phyloP scores from a whole-genome alignment of 805 yeast genomes.

The Kodamaea hsintzibuensis region DNA sequence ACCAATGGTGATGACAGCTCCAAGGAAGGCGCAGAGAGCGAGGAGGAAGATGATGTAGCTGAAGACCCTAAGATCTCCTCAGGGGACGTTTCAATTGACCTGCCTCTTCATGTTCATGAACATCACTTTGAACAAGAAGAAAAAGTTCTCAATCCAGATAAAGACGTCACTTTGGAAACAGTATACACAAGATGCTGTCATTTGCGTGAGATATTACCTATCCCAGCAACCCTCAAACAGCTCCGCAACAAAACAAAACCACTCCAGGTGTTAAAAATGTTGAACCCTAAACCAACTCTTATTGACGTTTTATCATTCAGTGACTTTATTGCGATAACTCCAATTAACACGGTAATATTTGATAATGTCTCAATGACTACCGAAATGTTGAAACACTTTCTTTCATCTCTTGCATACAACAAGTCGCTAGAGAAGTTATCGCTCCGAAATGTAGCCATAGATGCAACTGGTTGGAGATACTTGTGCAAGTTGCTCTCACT shows the following conservation, averaged over 20 bases:
- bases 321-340: conserved; percentile 57
- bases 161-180: conserved; percentile 35
- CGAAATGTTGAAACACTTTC: conserved; percentile 52
- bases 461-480: conserved; percentile 50
- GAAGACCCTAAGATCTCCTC: conserved; percentile 3
- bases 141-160: neutral
- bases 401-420: conserved; percentile 47
- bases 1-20: conserved; percentile 6
- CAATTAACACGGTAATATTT: conserved; percentile 54
- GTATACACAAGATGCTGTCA: conserved; percentile 53
- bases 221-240: conserved; percentile 54
- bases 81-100: conserved; percentile 56
- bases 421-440: conserved; percentile 51
- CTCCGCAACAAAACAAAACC: conserved; percentile 52
- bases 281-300: conserved; percentile 59
- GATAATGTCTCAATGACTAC: conserved; percentile 57
- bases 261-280: conserved; percentile 52
- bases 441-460: conserved; percentile 56
- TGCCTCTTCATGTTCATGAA: conserved; percentile 66
- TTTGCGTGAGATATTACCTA: conserved; percentile 49
- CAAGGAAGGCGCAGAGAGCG: conserved; percentile 16
- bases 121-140: conserved; percentile 44
- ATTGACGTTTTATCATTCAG: conserved; percentile 58
- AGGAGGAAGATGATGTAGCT: conserved; percentile 20
- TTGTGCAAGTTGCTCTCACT: conserved; percentile 49